Evolutionary conservation across 2,329 filamentous ascomycete genomes (phyloP).

Genomic region (Cladosporium sphaerospermum): DNA sequence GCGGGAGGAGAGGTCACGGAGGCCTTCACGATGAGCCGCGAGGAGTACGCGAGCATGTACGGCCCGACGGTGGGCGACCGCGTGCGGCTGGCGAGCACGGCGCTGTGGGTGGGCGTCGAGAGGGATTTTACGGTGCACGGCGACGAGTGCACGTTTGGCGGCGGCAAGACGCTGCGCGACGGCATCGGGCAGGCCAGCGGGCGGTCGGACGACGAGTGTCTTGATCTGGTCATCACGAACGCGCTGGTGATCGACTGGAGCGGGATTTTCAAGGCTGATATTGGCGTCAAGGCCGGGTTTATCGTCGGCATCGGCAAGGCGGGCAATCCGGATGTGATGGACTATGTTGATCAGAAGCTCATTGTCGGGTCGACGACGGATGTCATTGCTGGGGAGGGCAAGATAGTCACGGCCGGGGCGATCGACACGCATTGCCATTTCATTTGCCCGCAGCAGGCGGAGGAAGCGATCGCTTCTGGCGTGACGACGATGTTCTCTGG

Average conservation of each 20-base stretch:
- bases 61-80: conserved; percentile 81
- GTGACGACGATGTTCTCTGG: conserved; percentile 85
- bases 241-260: conserved; percentile 82
- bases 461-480: conserved; percentile 73
- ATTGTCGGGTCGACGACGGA: conserved; percentile 81
- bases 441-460: conserved; percentile 83
- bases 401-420: conserved; percentile 81
- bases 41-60: conserved; percentile 78
- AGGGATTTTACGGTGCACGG: conserved; percentile 75
- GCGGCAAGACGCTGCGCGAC: conserved; percentile 84
- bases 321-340: conserved; percentile 90
- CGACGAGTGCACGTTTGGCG: conserved; percentile 89
- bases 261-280: conserved; percentile 91
- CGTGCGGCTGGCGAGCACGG: conserved; percentile 72
- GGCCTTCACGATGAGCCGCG: conserved; percentile 63
- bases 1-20: conserved; percentile 49
- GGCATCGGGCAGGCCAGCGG: conserved; percentile 89
- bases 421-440: conserved; percentile 86
- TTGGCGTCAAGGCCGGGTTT: conserved; percentile 76
- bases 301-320: conserved; percentile 88
- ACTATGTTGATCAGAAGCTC: conserved; percentile 69
- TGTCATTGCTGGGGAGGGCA: conserved; percentile 85
- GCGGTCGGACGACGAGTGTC: conserved; percentile 59
- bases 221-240: conserved; percentile 81
- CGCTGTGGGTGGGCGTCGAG: conserved; percentile 84